phyloP scores from a whole-genome alignment of 306 rosid species.

The Fragaria iinumae region DNA sequence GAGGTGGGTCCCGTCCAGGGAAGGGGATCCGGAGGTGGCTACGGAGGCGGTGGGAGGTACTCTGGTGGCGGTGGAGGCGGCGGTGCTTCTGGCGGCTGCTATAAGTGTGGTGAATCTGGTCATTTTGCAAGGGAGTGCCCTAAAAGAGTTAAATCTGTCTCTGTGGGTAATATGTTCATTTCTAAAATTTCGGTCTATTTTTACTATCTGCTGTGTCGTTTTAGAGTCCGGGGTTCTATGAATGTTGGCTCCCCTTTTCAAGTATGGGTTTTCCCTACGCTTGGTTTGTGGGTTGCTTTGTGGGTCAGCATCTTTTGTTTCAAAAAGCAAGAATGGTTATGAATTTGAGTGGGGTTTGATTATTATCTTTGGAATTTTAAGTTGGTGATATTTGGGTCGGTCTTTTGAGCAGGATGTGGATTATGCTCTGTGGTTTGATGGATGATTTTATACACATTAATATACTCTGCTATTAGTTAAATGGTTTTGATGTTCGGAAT shows the following conservation, averaged over 20 bases:
- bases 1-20: conserved; percentile 59
- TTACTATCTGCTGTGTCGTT: background rate
- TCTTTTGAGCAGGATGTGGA: conserved; percentile 6
- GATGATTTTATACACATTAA: conserved; percentile 8
- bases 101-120: conserved; percentile 52
- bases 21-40: conserved; percentile 41
- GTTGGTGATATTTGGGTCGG: conserved; percentile 6
- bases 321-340: background rate
- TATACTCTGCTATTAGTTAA: conserved; percentile 18
- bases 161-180: background rate
- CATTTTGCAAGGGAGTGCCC: conserved; percentile 53
- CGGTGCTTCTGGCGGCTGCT: conserved; percentile 45
- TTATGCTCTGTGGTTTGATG: conserved; percentile 10
- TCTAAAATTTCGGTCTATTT: background rate
- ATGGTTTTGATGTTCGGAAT: background rate
- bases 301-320: conserved; percentile 6
- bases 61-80: conserved; percentile 40
- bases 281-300: background rate
- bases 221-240: conserved; percentile 2
- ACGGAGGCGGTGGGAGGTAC: conserved; percentile 18
- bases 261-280: background rate
- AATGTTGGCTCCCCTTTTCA: conserved; percentile 4
- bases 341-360: conserved; percentile 1
- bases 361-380: background rate
- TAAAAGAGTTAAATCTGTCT: background rate